Evolutionary conservation across 495 filamentous ascomycete species (phyloP).

Genomic region (Talaromyces nanjingensis): DNA sequence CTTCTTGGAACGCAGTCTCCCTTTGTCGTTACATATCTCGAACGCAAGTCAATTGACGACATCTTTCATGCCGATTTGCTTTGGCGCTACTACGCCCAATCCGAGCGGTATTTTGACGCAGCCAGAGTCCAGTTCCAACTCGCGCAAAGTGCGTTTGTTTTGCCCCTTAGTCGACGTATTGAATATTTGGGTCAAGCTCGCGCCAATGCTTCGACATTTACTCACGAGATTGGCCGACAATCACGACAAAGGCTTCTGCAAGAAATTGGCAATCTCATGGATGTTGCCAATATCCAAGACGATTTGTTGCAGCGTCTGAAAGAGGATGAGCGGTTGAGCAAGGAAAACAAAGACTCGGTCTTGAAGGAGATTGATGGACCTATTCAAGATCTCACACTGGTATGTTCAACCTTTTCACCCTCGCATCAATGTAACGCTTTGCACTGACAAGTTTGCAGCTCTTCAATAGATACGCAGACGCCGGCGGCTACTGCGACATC

Average conservation of each 20-base stretch:
- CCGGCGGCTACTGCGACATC: constrained; percentile 84
- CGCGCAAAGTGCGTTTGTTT: constrained; percentile 68
- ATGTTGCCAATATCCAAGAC: constrained; percentile 91
- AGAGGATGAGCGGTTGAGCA: constrained; percentile 58
- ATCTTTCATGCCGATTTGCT: constrained; percentile 81
- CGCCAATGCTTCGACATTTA: constrained; percentile 74
- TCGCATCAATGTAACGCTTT: not conserved
- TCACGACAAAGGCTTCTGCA: constrained; percentile 71
- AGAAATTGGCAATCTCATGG: constrained; percentile 77
- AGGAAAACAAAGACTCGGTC: constrained; percentile 53
- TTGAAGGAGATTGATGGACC: constrained; percentile 62
- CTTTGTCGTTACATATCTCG: constrained; percentile 80
- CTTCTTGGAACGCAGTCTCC: constrained; percentile 76
- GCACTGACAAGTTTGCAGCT: constrained; percentile 44
- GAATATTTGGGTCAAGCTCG: constrained; percentile 83
- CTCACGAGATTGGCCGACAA: constrained; percentile 63
- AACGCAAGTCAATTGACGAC: constrained; percentile 59
- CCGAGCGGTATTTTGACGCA: constrained; percentile 72
- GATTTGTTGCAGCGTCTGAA: constrained; percentile 77
- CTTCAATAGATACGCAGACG: constrained; percentile 84
- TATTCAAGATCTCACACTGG: constrained; percentile 64
- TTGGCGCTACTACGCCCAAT: constrained; percentile 80
- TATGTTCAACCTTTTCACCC: constrained; percentile 37
- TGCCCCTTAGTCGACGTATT: constrained; percentile 72
- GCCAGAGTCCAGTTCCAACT: constrained; percentile 79